Evolutionary conservation across 495 filamentous ascomycete genomes (phyloP).

Genomic region (Penicillium tannophilum): DNA sequence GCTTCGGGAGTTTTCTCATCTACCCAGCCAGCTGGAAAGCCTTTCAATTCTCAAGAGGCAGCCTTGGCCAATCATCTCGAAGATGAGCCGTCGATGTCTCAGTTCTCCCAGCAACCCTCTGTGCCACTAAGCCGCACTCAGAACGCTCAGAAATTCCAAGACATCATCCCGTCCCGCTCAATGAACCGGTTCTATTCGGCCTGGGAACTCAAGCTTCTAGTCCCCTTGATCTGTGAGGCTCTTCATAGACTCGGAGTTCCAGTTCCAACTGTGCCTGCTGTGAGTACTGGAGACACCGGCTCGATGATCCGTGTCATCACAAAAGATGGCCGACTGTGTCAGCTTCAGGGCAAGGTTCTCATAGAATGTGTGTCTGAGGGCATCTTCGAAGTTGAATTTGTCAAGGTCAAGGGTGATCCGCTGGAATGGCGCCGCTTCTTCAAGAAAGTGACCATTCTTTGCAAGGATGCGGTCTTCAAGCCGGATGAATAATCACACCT

Average conservation of each 20-base stretch:
- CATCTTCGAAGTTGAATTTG: conserved; percentile 83
- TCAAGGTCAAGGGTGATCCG: conserved; percentile 94
- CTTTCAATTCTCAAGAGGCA: conserved; percentile 32
- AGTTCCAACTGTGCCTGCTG: conserved; percentile 53
- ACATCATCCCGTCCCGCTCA: conserved; percentile 79
- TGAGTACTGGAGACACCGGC: conserved; percentile 47
- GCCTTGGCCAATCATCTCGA: conserved; percentile 64
- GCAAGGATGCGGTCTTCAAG: conserved; percentile 74
- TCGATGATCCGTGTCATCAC: conserved; percentile 73
- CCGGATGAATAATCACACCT: conserved; percentile 36
- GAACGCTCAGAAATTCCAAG: conserved; percentile 79
- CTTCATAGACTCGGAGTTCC: conserved; percentile 82
- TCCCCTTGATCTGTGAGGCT: conserved; percentile 77
- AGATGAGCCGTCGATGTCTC: conserved; percentile 88
- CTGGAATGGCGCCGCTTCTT: conserved; percentile 97
- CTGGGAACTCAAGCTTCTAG: conserved; percentile 73
- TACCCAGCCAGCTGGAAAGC: conserved; percentile 49
- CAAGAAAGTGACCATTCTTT: conserved; percentile 83
- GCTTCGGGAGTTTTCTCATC: conserved; percentile 55
- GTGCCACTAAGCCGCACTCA: conserved; percentile 84
- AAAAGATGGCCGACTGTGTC: conserved; percentile 76
- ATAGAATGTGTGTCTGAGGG: conserved; percentile 68
- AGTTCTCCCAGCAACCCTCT: conserved; percentile 82
- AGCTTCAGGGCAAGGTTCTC: conserved; percentile 79
- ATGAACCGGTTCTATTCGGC: conserved; percentile 91